Evolutionary conservation across 441 rosid genomes (phyloP).

Genomic region (Capsella rubella): DNA sequence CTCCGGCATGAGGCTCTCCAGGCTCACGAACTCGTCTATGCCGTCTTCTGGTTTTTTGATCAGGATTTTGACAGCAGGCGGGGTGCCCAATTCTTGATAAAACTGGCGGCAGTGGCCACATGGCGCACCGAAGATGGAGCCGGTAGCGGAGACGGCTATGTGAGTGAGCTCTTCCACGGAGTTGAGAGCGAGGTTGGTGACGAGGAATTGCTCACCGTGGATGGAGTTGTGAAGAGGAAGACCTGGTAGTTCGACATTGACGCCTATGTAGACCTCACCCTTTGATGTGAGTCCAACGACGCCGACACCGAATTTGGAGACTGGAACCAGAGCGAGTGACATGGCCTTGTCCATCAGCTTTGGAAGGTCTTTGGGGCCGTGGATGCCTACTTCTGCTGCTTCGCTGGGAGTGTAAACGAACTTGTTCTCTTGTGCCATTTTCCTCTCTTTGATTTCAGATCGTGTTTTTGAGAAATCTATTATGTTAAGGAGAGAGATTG

Average conservation of each 20-base stretch:
- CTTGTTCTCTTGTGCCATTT: background rate
- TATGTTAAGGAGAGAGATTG: background rate
- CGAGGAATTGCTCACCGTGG: slow-evolving; percentile 4
- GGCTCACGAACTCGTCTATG: background rate
- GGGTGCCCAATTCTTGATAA: background rate
- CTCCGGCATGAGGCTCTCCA: background rate
- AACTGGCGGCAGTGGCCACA: background rate
- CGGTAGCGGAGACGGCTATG: background rate
- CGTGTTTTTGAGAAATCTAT: background rate
- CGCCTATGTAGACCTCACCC: background rate
- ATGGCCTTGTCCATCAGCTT: background rate
- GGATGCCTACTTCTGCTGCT: background rate
- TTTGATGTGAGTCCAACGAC: background rate
- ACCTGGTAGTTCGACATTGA: background rate
- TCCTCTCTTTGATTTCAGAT: background rate
- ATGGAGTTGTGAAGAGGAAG: slow-evolving; percentile 6
- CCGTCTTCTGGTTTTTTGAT: background rate
- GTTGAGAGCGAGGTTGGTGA: slow-evolving; percentile 9
- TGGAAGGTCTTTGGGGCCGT: background rate
- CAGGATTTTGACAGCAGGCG: background rate
- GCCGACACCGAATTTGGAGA: background rate
- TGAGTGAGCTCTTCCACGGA: background rate
- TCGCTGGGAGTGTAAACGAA: background rate
- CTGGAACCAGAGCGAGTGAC: background rate
- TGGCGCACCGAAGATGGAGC: background rate